Evolutionary conservation across 495 filamentous ascomycete genomes (phyloP).

Genomic region (Podospora tetraspora): DNA sequence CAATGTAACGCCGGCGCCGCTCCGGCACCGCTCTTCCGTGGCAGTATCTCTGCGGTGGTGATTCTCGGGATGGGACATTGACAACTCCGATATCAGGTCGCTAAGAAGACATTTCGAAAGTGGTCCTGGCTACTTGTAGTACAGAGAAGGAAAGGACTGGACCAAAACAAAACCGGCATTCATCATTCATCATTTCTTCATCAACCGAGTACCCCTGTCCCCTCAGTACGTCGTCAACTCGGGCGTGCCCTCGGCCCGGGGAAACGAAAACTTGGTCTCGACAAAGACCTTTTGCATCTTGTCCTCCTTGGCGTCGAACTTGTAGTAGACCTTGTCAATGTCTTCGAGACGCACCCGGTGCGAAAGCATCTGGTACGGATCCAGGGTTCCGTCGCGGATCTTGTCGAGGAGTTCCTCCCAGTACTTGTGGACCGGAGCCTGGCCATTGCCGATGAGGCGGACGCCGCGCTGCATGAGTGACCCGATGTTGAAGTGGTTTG

Average conservation of each 20-base stretch:
- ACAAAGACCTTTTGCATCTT: constrained; percentile 69
- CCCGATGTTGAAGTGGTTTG: constrained; percentile 78
- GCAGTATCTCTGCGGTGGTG: too few relatives aligned
- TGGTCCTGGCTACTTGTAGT: not conserved
- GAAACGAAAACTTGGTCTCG: constrained; percentile 60
- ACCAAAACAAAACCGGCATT: not conserved
- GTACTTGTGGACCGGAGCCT: constrained; percentile 79
- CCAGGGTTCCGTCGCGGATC: constrained; percentile 64
- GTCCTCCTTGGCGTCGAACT: constrained; percentile 64
- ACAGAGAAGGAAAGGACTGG: not conserved
- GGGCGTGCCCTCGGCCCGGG: constrained; percentile 50
- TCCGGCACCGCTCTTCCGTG: not conserved
- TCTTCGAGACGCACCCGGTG: constrained; percentile 75
- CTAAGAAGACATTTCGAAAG: not conserved
- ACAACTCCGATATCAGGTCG: not conserved
- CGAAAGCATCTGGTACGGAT: constrained; percentile 73
- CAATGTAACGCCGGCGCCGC: not conserved
- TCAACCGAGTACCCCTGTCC: not conserved
- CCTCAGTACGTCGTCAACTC: constrained; percentile 40
- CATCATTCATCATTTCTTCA: not conserved
- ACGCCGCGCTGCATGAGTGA: constrained; percentile 84
- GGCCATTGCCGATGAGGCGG: constrained; percentile 74
- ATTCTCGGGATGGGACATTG: not conserved
- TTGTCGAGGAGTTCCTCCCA: constrained; percentile 68
- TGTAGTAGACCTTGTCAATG: constrained; percentile 61